A percentile compares a stretch with the other conserved stretches of the same genome.
Conservation (phyloP, 2,329 filamentous ascomycete species). For the Curvularia sp. region DNA sequence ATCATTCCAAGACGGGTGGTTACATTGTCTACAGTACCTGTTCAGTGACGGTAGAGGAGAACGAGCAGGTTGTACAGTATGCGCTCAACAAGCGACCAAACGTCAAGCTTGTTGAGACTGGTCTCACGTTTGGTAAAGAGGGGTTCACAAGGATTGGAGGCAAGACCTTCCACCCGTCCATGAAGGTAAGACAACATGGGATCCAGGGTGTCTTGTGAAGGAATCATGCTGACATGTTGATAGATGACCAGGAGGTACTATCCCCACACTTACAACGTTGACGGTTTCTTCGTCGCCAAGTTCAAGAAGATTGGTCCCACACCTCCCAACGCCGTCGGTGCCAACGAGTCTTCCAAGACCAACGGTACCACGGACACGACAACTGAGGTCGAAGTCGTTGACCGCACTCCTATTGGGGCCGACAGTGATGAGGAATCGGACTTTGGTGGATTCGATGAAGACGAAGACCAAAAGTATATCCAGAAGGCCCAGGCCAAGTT, state of each 20-base stretch:
- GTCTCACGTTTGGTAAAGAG: slow-evolving; percentile 86
- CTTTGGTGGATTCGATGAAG: slow-evolving; percentile 60
- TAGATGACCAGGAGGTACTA: slow-evolving; percentile 47
- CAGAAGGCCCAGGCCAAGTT: slow-evolving; percentile 53
- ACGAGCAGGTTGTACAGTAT: slow-evolving; percentile 93
- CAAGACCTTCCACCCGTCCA: slow-evolving; percentile 86
- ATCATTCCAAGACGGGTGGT: slow-evolving; percentile 88
- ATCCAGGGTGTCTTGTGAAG: background rate
- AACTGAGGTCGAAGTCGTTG: slow-evolving; percentile 57
- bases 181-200: slow-evolving; percentile 67
- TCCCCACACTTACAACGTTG: slow-evolving; percentile 63
- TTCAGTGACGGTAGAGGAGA: slow-evolving; percentile 91
- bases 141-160: slow-evolving; percentile 91
- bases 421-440: slow-evolving; percentile 49
- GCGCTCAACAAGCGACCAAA: slow-evolving; percentile 90
- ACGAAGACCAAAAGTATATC: slow-evolving; percentile 58
- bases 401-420: slow-evolving; percentile 71
- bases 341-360: slow-evolving; percentile 33
- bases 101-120: slow-evolving; percentile 89
- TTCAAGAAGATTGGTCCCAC: slow-evolving; percentile 90
- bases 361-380: slow-evolving; percentile 54
- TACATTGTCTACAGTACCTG: slow-evolving; percentile 98
- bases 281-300: slow-evolving; percentile 98
- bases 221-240: background rate
- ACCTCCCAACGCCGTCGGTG: slow-evolving; percentile 63